Evolutionary conservation across 2,329 filamentous ascomycete species (phyloP).

Genomic region (Aurifilum marmelostoma): DNA sequence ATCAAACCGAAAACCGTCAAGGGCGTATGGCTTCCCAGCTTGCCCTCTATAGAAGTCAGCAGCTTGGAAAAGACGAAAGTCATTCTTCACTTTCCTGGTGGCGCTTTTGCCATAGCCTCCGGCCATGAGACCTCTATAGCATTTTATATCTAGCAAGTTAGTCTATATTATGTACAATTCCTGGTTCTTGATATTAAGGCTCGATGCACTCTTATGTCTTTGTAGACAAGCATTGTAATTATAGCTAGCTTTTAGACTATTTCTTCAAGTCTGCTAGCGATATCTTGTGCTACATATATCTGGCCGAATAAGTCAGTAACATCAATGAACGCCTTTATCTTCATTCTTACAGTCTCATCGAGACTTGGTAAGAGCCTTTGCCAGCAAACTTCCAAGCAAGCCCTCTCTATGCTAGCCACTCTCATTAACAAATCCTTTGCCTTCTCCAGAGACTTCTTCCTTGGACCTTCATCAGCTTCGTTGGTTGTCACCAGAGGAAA

Average conservation of each 20-base stretch:
- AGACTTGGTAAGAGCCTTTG: too few relatives aligned
- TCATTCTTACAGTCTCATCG: not conserved
- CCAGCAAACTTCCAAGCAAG: not conserved
- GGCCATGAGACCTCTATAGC: constrained; percentile 24
- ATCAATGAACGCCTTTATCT: constrained; percentile 36
- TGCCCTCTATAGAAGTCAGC: not conserved
- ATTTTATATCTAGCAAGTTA: too few relatives aligned
- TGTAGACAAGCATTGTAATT: too few relatives aligned
- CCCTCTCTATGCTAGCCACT: constrained; percentile 3
- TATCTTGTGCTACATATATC: constrained; percentile 40
- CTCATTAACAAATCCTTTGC: not conserved
- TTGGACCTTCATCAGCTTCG: not conserved
- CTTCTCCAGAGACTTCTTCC: not conserved
- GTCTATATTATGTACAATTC: too few relatives aligned
- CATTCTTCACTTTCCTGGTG: constrained; percentile 32
- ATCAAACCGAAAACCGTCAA: constrained; percentile 27
- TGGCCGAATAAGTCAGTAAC: constrained; percentile 42
- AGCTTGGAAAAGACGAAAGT: constrained; percentile 26
- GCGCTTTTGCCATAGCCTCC: constrained; percentile 32
- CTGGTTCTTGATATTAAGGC: too few relatives aligned
- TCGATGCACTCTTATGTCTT: too few relatives aligned
- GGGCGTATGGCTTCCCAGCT: constrained; percentile 31
- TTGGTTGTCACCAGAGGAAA: not conserved
- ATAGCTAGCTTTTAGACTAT: not conserved
- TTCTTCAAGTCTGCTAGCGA: not conserved